Evolutionary conservation across 75 land plant species (phyloP), one percentile per base, ranked within the genome.

Genomic region (Selaginella moellendorffii): DNA sequence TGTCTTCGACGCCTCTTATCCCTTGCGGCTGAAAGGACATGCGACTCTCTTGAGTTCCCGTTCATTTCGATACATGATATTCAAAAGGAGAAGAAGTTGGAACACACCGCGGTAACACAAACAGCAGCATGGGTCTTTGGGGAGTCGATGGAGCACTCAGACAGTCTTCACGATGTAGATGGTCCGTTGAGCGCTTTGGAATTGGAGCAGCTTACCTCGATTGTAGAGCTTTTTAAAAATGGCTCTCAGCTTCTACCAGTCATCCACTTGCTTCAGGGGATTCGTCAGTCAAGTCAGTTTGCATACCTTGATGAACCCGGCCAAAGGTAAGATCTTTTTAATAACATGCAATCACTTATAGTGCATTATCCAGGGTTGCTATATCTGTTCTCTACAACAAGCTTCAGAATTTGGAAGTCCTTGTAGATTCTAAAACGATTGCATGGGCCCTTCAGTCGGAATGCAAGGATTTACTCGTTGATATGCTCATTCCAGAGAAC

Each of bases 401-500:
- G 22, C 52, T 74, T 18, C 58, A 29, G 71, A 68, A 72, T 65
- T 54, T 71, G 82, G 80, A 66, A 67, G 66, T 69, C 53, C 76
- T 25, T 28, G 71, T 80, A 46, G 81, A 81, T 29, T 81, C 96
- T 0, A 64, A 69, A 27, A 29, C 77, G 54, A 71, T 82, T 63
- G 90, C 69, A 56, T 88, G 98, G 98, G 98, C 96, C 2, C 78
- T 76, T 59, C 96, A 88, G 29, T 93, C 98, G 53, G 98, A 85
- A 26, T 83, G 85, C 46, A 85, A 93, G 62, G 90, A 83, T 58
- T 67, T 69, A 31, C 77, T 93, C 61, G 67, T 80, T 71, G 76
- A 64, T 77, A 68, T 85, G 62, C 28, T 81, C 28, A 65, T 82
- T 26, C 63, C 87, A n/a, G 46, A 14, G 14, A 66, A 71, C 58